Base-by-base conservation (phyloP, 1,284 basidiomycete genomes). In the Retiboletus flavoniger region DNA sequence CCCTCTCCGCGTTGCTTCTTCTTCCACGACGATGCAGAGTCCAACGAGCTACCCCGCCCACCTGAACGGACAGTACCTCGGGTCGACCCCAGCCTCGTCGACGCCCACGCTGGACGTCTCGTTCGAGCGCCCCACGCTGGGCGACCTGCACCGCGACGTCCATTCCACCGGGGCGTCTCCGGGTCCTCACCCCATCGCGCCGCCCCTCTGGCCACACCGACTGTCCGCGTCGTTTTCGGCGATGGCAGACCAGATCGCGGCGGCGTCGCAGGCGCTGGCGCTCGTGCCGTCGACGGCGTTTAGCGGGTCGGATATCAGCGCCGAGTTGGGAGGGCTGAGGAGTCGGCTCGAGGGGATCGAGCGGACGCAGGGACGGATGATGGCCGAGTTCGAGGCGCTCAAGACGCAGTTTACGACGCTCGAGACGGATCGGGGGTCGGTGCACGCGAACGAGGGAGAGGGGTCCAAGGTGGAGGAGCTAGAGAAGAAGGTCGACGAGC, bases 211-310 rank as follows among this genome's bases (percentile, higher is more conserved):
- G 68, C 69, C 65, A 0, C 64, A 70, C 51, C 60, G 64, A 2
- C 65, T 77, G 44, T 73, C 74, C 0, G 60, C 67, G 17, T 74
- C 73, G 16, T 74, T 77, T 50, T 69, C 66, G 8, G 66, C 69
- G 16, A 72, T 77, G 61, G 74, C 74, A 3, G 66, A 70, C 24
- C 74, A 77, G 60, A 75, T 77, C 54, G 65, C 68, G 13, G 73
- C 72, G 0, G 73, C 76, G 14, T 74, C 74, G 19, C 70, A 72
- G 34, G 72, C 73, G 6, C 69, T 77, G 44, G 68, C 70, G 19
- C 57, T 68, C 13, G 63, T 72, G 19, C 60, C 60, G 38, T 57
- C 56, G 34, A 54, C 60, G 7, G 55, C 51, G 10, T 52, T 47
- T 14, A 51, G 39, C 32, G 54, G 51, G 53, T 42, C 53, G 7